phyloP scores from a whole-genome alignment of 179 eudicot species.

The Beta lomatogona region DNA sequence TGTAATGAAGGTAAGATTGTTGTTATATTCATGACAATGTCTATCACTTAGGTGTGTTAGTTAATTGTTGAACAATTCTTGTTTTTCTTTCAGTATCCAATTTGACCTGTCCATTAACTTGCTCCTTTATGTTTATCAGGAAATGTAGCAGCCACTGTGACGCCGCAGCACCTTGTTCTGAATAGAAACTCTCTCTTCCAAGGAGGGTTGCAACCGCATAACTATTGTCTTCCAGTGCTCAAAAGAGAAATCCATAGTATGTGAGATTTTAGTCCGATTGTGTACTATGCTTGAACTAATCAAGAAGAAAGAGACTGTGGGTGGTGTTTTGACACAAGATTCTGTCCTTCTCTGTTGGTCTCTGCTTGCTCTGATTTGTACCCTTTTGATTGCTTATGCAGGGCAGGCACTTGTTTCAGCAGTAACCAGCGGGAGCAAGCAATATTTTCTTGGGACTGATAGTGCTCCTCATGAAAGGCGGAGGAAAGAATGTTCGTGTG shows the following conservation, averaged over 20 bases:
- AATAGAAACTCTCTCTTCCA: slow-evolving; percentile 90
- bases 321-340: background rate
- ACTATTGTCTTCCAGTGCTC: slow-evolving; percentile 94
- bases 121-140: slow-evolving; percentile 42
- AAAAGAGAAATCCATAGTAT: slow-evolving; percentile 90
- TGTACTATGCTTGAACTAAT: background rate
- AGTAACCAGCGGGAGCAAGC: slow-evolving; percentile 86
- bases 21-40: background rate
- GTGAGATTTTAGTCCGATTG: slow-evolving; percentile 19
- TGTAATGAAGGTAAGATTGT: slow-evolving; percentile 55
- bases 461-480: slow-evolving; percentile 92
- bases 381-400: slow-evolving; percentile 26
- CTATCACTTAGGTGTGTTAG: background rate
- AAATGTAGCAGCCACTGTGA: slow-evolving; percentile 85
- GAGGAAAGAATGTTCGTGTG: slow-evolving; percentile 73
- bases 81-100: slow-evolving; percentile 2
- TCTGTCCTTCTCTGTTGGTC: background rate
- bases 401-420: slow-evolving; percentile 83
- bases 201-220: slow-evolving; percentile 90
- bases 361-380: slow-evolving; percentile 1
- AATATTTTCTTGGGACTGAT: slow-evolving; percentile 93
- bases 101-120: background rate
- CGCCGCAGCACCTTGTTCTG: slow-evolving; percentile 88
- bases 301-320: background rate
- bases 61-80: background rate